phyloP scores from a whole-genome alignment of 1,284 basidiomycete species.

The Tranzscheliella williamsii region DNA sequence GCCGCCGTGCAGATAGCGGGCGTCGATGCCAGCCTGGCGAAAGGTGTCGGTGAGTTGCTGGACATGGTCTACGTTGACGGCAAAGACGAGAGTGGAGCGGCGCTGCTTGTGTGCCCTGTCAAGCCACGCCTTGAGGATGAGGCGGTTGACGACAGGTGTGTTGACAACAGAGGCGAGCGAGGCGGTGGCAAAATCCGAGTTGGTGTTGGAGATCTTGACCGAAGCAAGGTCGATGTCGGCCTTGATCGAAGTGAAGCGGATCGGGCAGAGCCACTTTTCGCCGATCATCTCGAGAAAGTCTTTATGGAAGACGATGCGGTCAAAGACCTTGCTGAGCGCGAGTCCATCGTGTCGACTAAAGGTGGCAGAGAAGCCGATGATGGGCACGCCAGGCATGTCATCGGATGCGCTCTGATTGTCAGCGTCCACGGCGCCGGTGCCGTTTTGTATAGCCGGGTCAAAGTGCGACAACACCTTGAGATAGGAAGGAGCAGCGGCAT shows the following conservation, averaged over 20 bases:
- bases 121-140: slow-evolving; percentile 56
- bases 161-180: slow-evolving; percentile 53
- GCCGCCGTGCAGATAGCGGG: slow-evolving; percentile 73
- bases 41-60: slow-evolving; percentile 75
- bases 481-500: slow-evolving; percentile 87
- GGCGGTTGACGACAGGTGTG: slow-evolving; percentile 43
- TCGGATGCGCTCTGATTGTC: not conserved
- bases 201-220: slow-evolving; percentile 26
- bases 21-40: slow-evolving; percentile 77
- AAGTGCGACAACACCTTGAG: slow-evolving; percentile 77
- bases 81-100: slow-evolving; percentile 87
- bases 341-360: slow-evolving; percentile 90
- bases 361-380: slow-evolving; percentile 93
- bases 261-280: slow-evolving; percentile 72
- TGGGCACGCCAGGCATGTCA: slow-evolving; percentile 66
- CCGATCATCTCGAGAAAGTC: slow-evolving; percentile 88
- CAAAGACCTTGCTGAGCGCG: slow-evolving; percentile 83
- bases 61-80: slow-evolving; percentile 84
- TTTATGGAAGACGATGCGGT: slow-evolving; percentile 90
- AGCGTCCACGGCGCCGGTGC: not conserved
- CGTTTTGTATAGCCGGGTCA: slow-evolving; percentile 63
- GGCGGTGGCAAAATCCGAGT: slow-evolving; percentile 41
- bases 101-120: slow-evolving; percentile 62
- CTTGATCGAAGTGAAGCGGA: slow-evolving; percentile 56
- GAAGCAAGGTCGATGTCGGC: slow-evolving; percentile 49